Evolutionary conservation across 208 protist genomes (phyloP).

Genomic region (Wallacemonas sp.): DNA sequence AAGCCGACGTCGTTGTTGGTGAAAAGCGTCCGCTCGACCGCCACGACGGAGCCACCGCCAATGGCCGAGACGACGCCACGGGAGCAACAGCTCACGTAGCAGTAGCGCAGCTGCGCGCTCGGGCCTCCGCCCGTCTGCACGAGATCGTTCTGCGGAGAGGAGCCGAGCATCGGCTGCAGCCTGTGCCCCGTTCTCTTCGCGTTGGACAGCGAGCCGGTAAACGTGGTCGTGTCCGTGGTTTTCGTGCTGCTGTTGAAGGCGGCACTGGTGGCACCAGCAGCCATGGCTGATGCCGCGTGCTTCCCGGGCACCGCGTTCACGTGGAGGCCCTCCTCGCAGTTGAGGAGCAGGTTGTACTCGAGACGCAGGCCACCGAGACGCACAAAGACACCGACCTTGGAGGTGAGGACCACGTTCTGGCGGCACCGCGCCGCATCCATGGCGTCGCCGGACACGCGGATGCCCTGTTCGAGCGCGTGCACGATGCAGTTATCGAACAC

Average conservation of each 20-base stretch:
- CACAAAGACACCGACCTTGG: slow-evolving; percentile 3
- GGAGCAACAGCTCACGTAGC: slow-evolving; percentile 24
- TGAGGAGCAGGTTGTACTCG: slow-evolving; percentile 25
- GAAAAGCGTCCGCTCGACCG: slow-evolving; percentile 17
- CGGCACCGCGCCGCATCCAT: slow-evolving; percentile 18
- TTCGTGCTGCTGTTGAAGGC: background rate
- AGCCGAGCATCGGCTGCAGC: background rate
- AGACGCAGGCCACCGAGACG: slow-evolving; percentile 14
- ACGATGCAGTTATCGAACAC: slow-evolving; percentile 31
- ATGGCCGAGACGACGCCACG: slow-evolving; percentile 15
- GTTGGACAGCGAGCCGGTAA: too few relatives aligned
- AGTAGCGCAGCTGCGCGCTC: slow-evolving; percentile 19
- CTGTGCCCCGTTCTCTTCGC: background rate
- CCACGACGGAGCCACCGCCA: slow-evolving; percentile 12
- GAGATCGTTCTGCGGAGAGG: slow-evolving; percentile 2
- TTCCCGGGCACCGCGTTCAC: slow-evolving; percentile 14
- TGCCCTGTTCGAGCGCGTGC: slow-evolving; percentile 9
- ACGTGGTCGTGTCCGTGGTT: background rate
- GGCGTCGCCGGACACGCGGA: slow-evolving; percentile 31
- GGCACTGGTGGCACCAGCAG: background rate
- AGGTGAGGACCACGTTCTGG: slow-evolving; percentile 17
- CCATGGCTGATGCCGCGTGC: background rate
- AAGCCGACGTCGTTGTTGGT: slow-evolving; percentile 32
- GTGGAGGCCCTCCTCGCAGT: slow-evolving; percentile 26
- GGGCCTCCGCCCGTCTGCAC: slow-evolving; percentile 5